These are phyloP conservation scores for Fibroporia radiculosa DNA, from an alignment of 768 basidiomycete species.

Conservation along the genomic window DNA sequence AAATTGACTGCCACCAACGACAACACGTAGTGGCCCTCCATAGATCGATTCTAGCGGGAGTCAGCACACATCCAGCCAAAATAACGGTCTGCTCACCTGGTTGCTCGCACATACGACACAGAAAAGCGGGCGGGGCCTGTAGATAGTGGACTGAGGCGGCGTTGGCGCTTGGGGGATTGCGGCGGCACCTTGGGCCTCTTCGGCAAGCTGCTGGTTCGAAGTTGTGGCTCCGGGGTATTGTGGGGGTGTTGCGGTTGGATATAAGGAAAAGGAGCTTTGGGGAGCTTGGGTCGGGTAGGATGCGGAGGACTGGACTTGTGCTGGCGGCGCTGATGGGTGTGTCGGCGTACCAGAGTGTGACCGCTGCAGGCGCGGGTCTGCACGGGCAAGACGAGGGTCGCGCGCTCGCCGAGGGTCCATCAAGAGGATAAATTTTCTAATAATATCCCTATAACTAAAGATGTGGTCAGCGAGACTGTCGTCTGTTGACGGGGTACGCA, in stretches of 20 bases:
- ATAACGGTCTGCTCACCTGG: constrained; percentile 49
- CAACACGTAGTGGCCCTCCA: constrained; percentile 94
- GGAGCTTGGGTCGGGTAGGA: constrained; percentile 1
- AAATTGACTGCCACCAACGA: constrained; percentile 45
- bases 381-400: constrained; percentile 71
- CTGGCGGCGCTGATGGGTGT: constrained; percentile 10
- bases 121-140: constrained; percentile 75
- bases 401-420: constrained; percentile 82
- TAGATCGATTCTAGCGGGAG: constrained; percentile 75
- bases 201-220: constrained; percentile 20
- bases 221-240: constrained; percentile 16
- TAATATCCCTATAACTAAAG: no score
- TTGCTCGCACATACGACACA: constrained; percentile 99
- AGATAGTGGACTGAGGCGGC: constrained; percentile 16
- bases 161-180: constrained; percentile 4
- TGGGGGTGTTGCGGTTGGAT: constrained; percentile 18
- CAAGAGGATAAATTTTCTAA: no score
- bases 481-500: background rate
- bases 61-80: background rate
- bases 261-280: constrained; percentile 8
- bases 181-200: constrained; percentile 18
- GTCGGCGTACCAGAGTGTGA: constrained; percentile 33
- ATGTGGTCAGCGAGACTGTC: background rate
- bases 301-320: constrained; percentile 1
- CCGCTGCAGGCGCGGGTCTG: constrained; percentile 57